Conservation (phyloP, 1,284 basidiomycete genomes). For the Cryptococcus maquisensis region DNA sequence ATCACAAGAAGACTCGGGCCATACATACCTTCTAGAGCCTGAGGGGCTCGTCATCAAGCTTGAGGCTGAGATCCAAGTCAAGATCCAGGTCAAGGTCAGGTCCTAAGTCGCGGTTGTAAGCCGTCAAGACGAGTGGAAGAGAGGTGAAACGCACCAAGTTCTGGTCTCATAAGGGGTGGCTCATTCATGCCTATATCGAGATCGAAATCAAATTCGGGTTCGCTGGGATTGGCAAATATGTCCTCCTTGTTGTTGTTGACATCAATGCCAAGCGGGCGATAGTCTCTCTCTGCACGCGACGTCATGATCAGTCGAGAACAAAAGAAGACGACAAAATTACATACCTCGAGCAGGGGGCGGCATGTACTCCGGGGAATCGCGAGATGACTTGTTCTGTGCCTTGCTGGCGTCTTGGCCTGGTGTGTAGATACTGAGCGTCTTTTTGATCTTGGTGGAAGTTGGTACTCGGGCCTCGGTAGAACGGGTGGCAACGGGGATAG, state of each 20-base stretch:
- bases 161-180: neutral
- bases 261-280: neutral
- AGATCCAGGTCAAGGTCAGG: neutral
- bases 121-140: no score
- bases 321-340: neutral
- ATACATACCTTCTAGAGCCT: neutral
- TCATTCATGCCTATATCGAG: neutral
- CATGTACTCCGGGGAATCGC: constrained; percentile 13
- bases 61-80: neutral
- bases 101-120: neutral
- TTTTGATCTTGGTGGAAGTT: constrained; percentile 2
- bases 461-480: neutral
- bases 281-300: neutral
- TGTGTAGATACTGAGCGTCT: constrained; percentile 15
- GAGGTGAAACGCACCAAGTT: neutral
- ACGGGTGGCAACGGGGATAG: neutral
- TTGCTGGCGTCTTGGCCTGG: constrained; percentile 4
- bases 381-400: no score
- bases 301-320: neutral
- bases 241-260: neutral
- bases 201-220: neutral
- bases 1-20: no score
- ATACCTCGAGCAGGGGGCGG: constrained; percentile 6
- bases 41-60: neutral
- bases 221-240: neutral